Evolutionary conservation across 331 rosid genomes (phyloP), one percentile per base, ranked within the genome.

Genomic region (Spiraea crenata): DNA sequence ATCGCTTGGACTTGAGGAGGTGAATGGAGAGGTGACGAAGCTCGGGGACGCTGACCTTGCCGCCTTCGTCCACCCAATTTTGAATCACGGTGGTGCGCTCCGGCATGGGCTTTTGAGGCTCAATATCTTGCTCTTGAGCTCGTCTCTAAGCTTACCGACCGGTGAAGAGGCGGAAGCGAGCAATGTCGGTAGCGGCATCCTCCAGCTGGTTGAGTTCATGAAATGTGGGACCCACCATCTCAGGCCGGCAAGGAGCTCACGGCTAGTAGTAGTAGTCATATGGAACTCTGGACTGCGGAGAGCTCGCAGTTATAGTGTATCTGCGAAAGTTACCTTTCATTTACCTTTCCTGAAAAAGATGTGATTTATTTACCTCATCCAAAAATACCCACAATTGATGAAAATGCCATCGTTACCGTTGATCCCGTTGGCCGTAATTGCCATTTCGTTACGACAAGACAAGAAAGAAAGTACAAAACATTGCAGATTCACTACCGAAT

Each of bases 1-100:
- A 79, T 76, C 90, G 90, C 46, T 84, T 88, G 16, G 81, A 78
- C 68, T 79, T 82, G 64, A 82, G 45, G 11, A 90, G 88, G 42
- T 67, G 76, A 45, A 70, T 69, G 74, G 75, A 48, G 71, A 81
- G 68, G 73, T 72, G 51, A 47, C 97, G 90, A 39, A 92, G 90
- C 13, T 85, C 82, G 38, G 72, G 70, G 46, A 51, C 50, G 9
- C 90, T 81, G 63, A 90, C 47, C 35, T 59, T 61, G 70, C 73
- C 77, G 31, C 89, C 90, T 41, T 74, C 79, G 20, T 74, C 62
- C 14, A 69, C 56, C 76, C 90, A 76, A 54, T 74, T 74, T 52
- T 76, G 92, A 75, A 88, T 80, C 76, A 82, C 81, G 13, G 73
- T 58, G 38, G 82, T 57, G 20, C 84, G 31, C 69, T 82, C 45